Base-by-base conservation (phyloP, 78 protist genomes). In the Polysphondylium violaceum region DNA sequence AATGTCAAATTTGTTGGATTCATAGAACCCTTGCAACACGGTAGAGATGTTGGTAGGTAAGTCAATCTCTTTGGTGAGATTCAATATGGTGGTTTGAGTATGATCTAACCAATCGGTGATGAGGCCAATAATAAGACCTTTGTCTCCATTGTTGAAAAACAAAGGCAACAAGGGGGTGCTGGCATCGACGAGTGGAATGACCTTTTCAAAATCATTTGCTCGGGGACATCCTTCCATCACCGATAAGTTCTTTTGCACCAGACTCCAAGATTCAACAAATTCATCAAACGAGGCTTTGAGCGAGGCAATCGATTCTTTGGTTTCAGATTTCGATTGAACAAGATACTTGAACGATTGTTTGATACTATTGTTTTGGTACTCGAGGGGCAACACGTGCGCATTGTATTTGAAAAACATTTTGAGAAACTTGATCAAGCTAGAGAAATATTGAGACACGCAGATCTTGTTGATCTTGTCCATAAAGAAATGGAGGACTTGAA, bases 191-290 rank as follows among this genome's bases (percentile, higher is more conserved):
- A 33, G 4, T 23, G 36, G 71, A 11, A 81, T 35, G n/a, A 40
- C 41, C 21, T 71, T 53, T 40, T 81, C 89, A 23, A 29, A 68
- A 27, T 41, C 69, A 8, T 23, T 33, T 35, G 77, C 63, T 21
- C 65, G 31, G n/a, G 41, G 59, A 68, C 89, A 81, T 17, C 25
- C 50, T 68, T 51, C 89, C 27, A 83, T 67, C 25, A 81, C 9
- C 8, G 31, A 43, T 27, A 67, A 8, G 12, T 68, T 36, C 38
- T 40, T 40, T 5, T 36, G 51, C 1, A 81, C 40, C 23, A 27
- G 12, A 1, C 17, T 17, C 89, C 89, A 81, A 19, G 64, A 7
- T 7, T 7, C 1, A 5, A 17, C 41, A 0, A 81, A 19, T 3
- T 31, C 16, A 8, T 67, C 50, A 59, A 72, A 81, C 12, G 51